Percentiles rank a stretch among this genome's conserved stretches.
Evolutionary conservation across 1,284 basidiomycete species (phyloP).

Genomic region (Polyporus tsugae): DNA sequence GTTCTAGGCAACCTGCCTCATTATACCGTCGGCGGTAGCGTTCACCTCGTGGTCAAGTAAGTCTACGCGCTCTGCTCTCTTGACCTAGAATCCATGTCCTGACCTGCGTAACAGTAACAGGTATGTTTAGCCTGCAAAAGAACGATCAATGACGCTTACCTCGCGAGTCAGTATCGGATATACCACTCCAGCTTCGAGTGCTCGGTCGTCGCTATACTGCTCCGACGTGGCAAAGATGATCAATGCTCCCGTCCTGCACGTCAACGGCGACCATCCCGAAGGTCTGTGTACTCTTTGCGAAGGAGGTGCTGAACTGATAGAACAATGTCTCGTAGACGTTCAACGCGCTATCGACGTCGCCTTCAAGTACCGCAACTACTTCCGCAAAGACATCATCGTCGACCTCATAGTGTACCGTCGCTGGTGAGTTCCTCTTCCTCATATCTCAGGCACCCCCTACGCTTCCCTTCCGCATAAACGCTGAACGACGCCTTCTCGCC

Average conservation of each 20-base stretch:
- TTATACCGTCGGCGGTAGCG: slow-evolving; percentile 87
- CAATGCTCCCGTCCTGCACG: slow-evolving; percentile 88
- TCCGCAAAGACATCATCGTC: slow-evolving; percentile 88
- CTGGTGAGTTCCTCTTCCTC: slow-evolving; percentile 59
- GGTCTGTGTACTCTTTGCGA: slow-evolving; percentile 50
- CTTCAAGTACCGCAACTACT: slow-evolving; percentile 84
- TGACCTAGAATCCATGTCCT: neutral
- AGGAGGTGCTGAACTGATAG: neutral
- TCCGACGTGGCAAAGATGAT: slow-evolving; percentile 93
- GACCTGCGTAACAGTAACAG: slow-evolving; percentile 54
- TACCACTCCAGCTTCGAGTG: slow-evolving; percentile 84
- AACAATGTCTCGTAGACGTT: slow-evolving; percentile 62
- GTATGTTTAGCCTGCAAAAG: slow-evolving; percentile 36
- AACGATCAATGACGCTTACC: neutral
- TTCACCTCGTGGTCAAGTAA: slow-evolving; percentile 93
- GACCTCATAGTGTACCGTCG: slow-evolving; percentile 89
- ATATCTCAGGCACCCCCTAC: too few species aligned
- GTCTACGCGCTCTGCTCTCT: slow-evolving; percentile 36
- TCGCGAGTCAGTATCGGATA: slow-evolving; percentile 79
- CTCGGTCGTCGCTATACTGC: slow-evolving; percentile 87
- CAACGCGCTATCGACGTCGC: slow-evolving; percentile 81
- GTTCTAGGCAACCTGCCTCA: slow-evolving; percentile 81
- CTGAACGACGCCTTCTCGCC: neutral
- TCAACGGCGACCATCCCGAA: slow-evolving; percentile 92
- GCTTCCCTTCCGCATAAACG: slow-evolving; percentile 2